phyloP scores from a whole-genome alignment of 257 asterid species.

The Lavandula angustifolia region DNA sequence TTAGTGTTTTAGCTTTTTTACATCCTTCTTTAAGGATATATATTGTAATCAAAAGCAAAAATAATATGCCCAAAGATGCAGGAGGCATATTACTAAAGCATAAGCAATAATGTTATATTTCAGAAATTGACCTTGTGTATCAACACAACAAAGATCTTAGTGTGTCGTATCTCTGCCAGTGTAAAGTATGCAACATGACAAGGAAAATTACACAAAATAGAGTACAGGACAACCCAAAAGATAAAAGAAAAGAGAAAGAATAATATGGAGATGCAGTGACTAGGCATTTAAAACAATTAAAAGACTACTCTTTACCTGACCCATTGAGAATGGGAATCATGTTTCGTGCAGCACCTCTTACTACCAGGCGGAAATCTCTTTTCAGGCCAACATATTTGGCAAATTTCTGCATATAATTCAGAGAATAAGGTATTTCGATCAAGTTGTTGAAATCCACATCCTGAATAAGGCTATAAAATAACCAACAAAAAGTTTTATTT shows the following conservation, averaged over 20 bases:
- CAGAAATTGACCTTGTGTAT: slow-evolving; percentile 15
- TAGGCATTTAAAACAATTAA: slow-evolving; percentile 18
- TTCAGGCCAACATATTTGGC: slow-evolving; percentile 91
- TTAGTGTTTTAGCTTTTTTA: slow-evolving; percentile 22
- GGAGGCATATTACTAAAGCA: slow-evolving; percentile 1
- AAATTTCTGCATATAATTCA: slow-evolving; percentile 64
- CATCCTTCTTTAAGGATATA: slow-evolving; percentile 7
- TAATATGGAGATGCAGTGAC: slow-evolving; percentile 2
- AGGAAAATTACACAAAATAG: slow-evolving; percentile 19
- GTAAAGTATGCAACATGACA: slow-evolving; percentile 16
- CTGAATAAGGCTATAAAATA: slow-evolving; percentile 17
- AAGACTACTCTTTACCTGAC: slow-evolving; percentile 55
- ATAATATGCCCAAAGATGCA: slow-evolving; percentile 20
- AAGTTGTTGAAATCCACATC: slow-evolving; percentile 19
- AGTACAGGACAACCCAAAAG: slow-evolving; percentile 9
- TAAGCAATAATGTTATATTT: slow-evolving; percentile 18
- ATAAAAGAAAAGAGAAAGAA: slow-evolving; percentile 10
- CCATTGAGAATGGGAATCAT: slow-evolving; percentile 91
- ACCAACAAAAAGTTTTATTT: background rate
- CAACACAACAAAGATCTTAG: slow-evolving; percentile 26
- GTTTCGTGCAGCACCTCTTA: slow-evolving; percentile 96
- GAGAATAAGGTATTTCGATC: slow-evolving; percentile 18
- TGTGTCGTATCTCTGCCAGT: slow-evolving; percentile 17
- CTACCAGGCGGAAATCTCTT: slow-evolving; percentile 95
- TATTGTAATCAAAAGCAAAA: slow-evolving; percentile 1